Conservation (phyloP, 2,329 filamentous ascomycete species). For the Lachnellula arida region DNA sequence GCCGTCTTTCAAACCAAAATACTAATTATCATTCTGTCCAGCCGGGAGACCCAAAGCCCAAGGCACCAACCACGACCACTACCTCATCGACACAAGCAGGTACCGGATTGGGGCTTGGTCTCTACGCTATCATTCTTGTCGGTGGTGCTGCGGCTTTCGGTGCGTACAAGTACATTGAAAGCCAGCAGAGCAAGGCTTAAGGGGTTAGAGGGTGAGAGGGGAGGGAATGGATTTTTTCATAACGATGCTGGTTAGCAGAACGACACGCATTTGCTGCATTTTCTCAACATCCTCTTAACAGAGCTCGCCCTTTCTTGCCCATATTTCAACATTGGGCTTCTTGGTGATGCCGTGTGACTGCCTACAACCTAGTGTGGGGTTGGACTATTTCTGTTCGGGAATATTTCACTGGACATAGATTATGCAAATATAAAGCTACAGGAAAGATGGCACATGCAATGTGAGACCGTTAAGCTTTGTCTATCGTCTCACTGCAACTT, state of each 20-base stretch:
- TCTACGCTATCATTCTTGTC: constrained; percentile 76
- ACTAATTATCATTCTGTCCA: constrained; percentile 31
- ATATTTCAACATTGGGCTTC: constrained; percentile 3
- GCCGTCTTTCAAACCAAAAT: constrained; percentile 3
- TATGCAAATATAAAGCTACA: not conserved
- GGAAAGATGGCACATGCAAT: too few relatives aligned
- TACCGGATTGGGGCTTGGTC: constrained; percentile 61
- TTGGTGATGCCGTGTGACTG: not conserved
- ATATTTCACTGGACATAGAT: not conserved
- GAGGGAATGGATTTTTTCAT: not conserved
- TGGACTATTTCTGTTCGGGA: not conserved
- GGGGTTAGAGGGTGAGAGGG: not conserved
- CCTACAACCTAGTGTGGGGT: not conserved
- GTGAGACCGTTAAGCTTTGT: too few relatives aligned
- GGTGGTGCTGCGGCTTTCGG: constrained; percentile 74
- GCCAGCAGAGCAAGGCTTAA: constrained; percentile 25
- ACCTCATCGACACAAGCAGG: constrained; percentile 43
- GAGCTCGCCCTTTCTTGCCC: constrained; percentile 1
- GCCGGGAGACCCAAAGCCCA: constrained; percentile 76
- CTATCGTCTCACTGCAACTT: too few relatives aligned
- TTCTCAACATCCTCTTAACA: constrained; percentile 20
- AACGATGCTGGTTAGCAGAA: not conserved
- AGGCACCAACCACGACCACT: constrained; percentile 47
- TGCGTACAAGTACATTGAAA: constrained; percentile 79
- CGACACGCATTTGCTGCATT: constrained; percentile 24